Evolutionary conservation across 2,329 filamentous ascomycete species (phyloP).

Genomic region (Claviceps africana): DNA sequence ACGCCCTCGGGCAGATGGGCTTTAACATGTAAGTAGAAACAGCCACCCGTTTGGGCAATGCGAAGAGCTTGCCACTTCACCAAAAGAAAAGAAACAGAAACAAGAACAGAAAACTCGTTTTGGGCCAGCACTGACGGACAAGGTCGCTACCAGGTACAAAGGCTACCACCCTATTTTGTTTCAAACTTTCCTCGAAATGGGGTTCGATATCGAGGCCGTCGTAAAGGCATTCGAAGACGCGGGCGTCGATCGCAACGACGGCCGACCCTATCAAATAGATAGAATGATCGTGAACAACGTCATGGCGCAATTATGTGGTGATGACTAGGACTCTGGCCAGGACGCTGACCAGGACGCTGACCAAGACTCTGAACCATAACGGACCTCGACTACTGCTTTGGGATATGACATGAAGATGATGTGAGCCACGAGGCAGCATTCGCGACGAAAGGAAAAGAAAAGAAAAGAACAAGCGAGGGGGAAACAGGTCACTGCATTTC

Average conservation of each 20-base stretch:
- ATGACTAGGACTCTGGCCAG: conserved; percentile 44
- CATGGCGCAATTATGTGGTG: conserved; percentile 69
- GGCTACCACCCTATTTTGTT: conserved; percentile 79
- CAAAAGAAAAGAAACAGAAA: background rate
- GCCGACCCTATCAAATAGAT: conserved; percentile 73
- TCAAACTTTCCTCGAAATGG: conserved; percentile 77
- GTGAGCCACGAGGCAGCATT: background rate
- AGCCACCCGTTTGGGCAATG: background rate
- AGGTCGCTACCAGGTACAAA: conserved; percentile 45
- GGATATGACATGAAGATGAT: background rate
- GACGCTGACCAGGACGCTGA: conserved; percentile 44
- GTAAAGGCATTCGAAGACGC: conserved; percentile 72
- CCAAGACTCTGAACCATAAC: too few relatives aligned
- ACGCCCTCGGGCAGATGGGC: conserved; percentile 7
- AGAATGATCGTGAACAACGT: conserved; percentile 85
- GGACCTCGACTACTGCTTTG: background rate
- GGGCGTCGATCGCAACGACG: conserved; percentile 64
- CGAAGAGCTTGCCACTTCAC: background rate
- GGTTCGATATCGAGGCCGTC: conserved; percentile 76
- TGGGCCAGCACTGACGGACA: background rate
- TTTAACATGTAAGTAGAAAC: conserved; percentile 15
- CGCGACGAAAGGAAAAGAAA: background rate
- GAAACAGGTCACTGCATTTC: conserved; percentile 7
- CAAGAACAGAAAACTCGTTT: background rate
- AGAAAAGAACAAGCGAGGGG: background rate